Percentiles rank a stretch among this genome's conserved stretches.
Evolutionary conservation across 75 land plant genomes (phyloP).

Genomic region (Isoetes taiwanensis): DNA sequence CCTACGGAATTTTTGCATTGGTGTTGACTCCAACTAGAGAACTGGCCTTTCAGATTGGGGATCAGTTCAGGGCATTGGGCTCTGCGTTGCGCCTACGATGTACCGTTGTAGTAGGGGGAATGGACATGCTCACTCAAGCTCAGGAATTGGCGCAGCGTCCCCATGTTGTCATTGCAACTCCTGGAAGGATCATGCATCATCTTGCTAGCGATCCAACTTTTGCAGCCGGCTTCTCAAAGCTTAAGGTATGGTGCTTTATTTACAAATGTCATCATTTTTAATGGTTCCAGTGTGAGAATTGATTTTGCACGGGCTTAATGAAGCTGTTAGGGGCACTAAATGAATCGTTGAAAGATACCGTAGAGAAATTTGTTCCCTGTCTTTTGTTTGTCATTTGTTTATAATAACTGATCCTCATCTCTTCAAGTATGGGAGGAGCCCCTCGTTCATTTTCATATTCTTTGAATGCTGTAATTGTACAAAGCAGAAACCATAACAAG

Average conservation of each 20-base stretch:
- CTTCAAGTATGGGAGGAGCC: no score
- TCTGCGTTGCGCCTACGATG: slow-evolving; percentile 43
- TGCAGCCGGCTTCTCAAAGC: slow-evolving; percentile 47
- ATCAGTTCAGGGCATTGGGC: slow-evolving; percentile 89
- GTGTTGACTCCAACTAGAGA: slow-evolving; percentile 92
- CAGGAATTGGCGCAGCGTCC: slow-evolving; percentile 50
- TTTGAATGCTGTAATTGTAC: no score
- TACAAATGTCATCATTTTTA: no score
- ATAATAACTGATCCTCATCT: no score
- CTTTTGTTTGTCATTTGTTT: no score
- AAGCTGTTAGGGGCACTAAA: no score
- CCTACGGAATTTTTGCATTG: slow-evolving; percentile 77
- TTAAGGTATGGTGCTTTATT: slow-evolving; percentile 46
- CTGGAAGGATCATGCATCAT: slow-evolving; percentile 64
- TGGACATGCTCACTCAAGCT: slow-evolving; percentile 59
- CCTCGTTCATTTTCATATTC: no score
- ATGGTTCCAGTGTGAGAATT: no score
- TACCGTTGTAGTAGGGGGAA: slow-evolving; percentile 77
- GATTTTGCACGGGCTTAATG: no score
- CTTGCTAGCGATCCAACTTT: slow-evolving; percentile 52
- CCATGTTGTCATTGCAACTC: slow-evolving; percentile 89
- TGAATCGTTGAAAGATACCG: no score
- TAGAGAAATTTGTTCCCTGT: no score
- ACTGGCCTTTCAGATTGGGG: slow-evolving; percentile 79
- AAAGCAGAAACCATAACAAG: no score